Evolutionary conservation across 768 basidiomycete genomes (phyloP), one percentile per base, ranked within the genome.

Genomic region (Filobasidium floriforme): DNA sequence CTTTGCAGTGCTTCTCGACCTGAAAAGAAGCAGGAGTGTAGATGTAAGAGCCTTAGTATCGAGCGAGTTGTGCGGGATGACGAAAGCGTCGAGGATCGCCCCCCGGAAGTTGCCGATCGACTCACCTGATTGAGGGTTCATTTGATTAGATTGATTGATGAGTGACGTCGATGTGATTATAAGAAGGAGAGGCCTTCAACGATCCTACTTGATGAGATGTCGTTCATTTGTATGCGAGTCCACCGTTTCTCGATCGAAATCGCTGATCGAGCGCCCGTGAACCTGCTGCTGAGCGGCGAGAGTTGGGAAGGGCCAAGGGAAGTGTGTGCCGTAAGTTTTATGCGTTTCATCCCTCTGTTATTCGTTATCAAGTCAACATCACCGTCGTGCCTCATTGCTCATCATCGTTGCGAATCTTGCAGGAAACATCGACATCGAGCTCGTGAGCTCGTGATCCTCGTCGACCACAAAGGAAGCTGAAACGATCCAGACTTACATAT

Each of bases 1-100:
- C 69, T 57, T 41, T 71, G 71, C 61, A 78, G 75, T 62, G 77
- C 74, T 70, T 78, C 77, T 52, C 71, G 70, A 43, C 73, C 73
- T 71, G 71, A 9, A 29, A 5, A 19, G 59, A 28, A 26, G 59
- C 15, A 6, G 55, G 24, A 29, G 41, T 32, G 24, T 24, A 40
- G n/a, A 61, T 32, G n/a, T n/a, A n/a, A n/a, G n/a, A n/a, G n/a
- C n/a, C 12, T 24, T 37, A 40, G 59, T 57, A 15, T 57, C 54
- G 54, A 57, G 54, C 26, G 26, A 26, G 54, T 57, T 26, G 22
- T 15, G 22, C 18, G 54, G 24, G 24, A 51, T 19, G 46, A 24
- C 46, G 32, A 37, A 49, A 49, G 15, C 22, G 46, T 22, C 15
- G 46, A 49, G 15, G 22, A 5, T 49, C 46, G 22, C 46, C 22